Evolutionary conservation across 495 filamentous ascomycete genomes (phyloP).

Genomic region (Penicillium coffeae): DNA sequence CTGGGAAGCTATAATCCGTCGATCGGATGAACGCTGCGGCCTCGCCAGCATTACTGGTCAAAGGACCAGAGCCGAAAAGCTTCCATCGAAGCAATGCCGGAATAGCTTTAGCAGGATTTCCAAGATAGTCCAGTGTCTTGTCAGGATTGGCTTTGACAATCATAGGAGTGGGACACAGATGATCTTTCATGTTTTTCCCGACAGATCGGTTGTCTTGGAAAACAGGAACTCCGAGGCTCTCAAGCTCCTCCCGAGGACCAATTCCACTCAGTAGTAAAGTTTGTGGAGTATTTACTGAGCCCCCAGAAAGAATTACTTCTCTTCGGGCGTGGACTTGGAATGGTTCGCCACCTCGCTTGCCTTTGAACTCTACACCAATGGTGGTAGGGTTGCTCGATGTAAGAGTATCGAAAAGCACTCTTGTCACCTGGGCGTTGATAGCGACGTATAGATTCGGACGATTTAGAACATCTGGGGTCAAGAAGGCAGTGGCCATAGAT

Average conservation of each 20-base stretch:
- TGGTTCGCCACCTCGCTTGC: conserved; percentile 9
- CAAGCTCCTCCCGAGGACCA: conserved; percentile 31
- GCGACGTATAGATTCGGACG: conserved; percentile 19
- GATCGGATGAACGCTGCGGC: conserved; percentile 19
- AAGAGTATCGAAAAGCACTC: conserved; percentile 15
- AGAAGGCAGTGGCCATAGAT: conserved; percentile 19
- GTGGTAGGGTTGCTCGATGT: conserved; percentile 3
- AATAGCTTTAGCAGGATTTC: conserved; percentile 10
- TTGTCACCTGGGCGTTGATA: conserved; percentile 15
- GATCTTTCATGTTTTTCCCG: conserved; percentile 18
- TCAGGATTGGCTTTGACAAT: conserved; percentile 19
- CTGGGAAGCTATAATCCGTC: conserved; percentile 9
- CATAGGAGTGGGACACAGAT: conserved; percentile 17
- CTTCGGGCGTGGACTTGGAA: conserved; percentile 23
- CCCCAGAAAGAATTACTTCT: conserved; percentile 34
- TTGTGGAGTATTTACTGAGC: conserved; percentile 32
- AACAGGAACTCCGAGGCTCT: conserved; percentile 10
- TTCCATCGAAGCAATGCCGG: conserved; percentile 17
- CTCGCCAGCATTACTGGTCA: conserved; percentile 22
- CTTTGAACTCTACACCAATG: conserved; percentile 20
- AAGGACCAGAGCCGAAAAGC: conserved; percentile 14
- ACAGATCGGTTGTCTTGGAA: conserved; percentile 12
- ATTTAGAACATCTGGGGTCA: conserved; percentile 10
- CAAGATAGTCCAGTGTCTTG: conserved; percentile 19
- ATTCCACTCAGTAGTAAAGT: conserved; percentile 37